Conservation (phyloP, 148 eudicot genomes). For the Chenopodium berlandieri region DNA sequence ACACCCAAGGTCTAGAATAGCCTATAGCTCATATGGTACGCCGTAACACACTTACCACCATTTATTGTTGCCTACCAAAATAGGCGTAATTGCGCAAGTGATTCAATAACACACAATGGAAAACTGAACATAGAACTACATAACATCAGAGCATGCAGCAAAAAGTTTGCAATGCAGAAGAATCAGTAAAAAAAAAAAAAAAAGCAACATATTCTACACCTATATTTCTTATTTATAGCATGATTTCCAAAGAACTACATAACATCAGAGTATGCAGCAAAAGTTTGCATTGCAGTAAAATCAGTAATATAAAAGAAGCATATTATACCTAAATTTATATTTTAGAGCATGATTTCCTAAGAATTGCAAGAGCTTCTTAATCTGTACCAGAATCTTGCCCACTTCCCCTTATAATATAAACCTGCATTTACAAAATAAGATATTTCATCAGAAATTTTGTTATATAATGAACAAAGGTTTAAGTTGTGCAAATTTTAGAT, state of each 20-base stretch:
- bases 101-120: no score
- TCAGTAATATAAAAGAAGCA: background rate
- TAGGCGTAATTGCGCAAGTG: no score
- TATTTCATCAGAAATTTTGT: background rate
- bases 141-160: background rate
- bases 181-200: background rate
- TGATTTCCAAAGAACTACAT: background rate
- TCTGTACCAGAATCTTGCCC: conserved; percentile 10
- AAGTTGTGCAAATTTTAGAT: background rate
- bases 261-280: background rate
- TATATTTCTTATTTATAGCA: no score
- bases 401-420: conserved; percentile 25
- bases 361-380: background rate
- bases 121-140: no score
- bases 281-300: background rate
- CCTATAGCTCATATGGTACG: no score
- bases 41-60: no score
- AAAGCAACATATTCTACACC: background rate
- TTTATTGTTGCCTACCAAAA: no score
- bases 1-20: no score
- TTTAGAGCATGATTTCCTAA: background rate
- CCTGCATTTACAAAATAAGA: conserved; percentile 2
- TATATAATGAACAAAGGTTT: background rate
- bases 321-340: background rate
- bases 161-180: background rate